These are phyloP conservation scores for Coemansia sp. DNA, from an alignment of 192 early-diverging fungal species.

Conservation along the genomic window DNA sequence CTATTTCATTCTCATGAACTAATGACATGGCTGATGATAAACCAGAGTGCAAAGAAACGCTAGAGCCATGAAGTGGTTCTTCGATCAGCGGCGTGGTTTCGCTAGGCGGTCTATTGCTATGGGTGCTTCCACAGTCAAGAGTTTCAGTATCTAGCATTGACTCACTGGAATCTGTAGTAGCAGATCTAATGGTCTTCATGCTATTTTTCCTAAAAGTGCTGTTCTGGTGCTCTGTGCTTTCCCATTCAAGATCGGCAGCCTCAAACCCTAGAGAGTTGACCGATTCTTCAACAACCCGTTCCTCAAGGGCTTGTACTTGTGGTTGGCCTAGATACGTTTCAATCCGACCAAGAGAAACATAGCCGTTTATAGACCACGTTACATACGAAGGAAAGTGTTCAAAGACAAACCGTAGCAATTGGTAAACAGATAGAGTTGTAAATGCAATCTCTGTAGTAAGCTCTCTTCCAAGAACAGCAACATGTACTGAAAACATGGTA, in stretches of 20 bases:
- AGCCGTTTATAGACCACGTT: constrained; percentile 47
- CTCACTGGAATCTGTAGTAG: neutral
- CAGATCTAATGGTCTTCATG: neutral
- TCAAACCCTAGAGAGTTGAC: constrained; percentile 8
- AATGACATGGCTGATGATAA: neutral
- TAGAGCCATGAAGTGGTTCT: neutral
- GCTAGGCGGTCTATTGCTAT: neutral
- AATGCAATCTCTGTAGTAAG: constrained; percentile 61
- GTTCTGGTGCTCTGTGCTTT: neutral
- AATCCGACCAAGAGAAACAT: constrained; percentile 11
- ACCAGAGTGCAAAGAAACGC: neutral
- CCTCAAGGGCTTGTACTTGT: constrained; percentile 8
- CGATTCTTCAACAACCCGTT: neutral
- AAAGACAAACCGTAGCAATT: constrained; percentile 58
- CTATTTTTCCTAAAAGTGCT: neutral
- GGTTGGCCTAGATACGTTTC: constrained; percentile 11
- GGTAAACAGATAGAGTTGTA: constrained; percentile 65
- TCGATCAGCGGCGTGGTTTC: constrained; percentile 10
- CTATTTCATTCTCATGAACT: neutral
- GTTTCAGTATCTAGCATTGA: neutral
- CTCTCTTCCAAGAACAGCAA: constrained; percentile 53
- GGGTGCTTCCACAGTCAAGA: neutral
- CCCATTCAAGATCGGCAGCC: constrained; percentile 13
- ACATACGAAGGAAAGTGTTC: constrained; percentile 60
- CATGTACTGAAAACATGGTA: constrained; percentile 58